Base-by-base conservation (phyloP, 306 rosid species). In the Cicer chorassanicum region DNA sequence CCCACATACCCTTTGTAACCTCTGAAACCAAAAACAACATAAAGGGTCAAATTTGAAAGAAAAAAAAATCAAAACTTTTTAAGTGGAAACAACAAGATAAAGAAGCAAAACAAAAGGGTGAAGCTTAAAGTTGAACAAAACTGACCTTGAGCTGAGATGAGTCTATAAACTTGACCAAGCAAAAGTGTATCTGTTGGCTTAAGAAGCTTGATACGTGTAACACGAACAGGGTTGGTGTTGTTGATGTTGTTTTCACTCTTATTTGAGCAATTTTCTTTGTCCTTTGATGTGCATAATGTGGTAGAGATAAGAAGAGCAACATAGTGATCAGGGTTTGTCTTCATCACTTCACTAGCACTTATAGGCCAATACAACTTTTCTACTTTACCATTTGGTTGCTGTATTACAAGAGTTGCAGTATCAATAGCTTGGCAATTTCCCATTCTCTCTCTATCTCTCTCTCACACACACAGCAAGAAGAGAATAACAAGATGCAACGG, bases 351-450 rank as follows among this genome's bases (percentile, higher is more conserved):
- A 60, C 79, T 82, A 10, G 99, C 99, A 82, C 82, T 87, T 50
- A 94, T 91, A 46, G 93, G 84, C 88, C 90, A 89, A 82, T 87
- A 91, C 14, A 88, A 71, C 55, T 63, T 92, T 71, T 94, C 97
- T 36, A 76, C 90, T 83, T 94, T 92, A 39, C 99, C 99, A 85
- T 79, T 89, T 29, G 99, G 96, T 65, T 92, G 92, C 48, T 94
- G 96, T 38, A 94, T 87, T 39, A 88, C 95, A 34, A 94, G 82
- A 7, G 93, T 90, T 66, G 99, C 99, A 15, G 99, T 84, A 87
- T 94, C 99, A 80, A 88, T 79, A 48, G 99, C 99, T 82, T 94
- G 99, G n/a, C 99, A 94, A 68, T 94, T 94, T 43, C 99, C 99
- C 99, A 94, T 91, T 54, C 68, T 73, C 77, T 75, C 46, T 36